These are phyloP conservation scores for Coemansia sp. DNA, from an alignment of 192 early-diverging fungal species.

Conservation along the genomic window DNA sequence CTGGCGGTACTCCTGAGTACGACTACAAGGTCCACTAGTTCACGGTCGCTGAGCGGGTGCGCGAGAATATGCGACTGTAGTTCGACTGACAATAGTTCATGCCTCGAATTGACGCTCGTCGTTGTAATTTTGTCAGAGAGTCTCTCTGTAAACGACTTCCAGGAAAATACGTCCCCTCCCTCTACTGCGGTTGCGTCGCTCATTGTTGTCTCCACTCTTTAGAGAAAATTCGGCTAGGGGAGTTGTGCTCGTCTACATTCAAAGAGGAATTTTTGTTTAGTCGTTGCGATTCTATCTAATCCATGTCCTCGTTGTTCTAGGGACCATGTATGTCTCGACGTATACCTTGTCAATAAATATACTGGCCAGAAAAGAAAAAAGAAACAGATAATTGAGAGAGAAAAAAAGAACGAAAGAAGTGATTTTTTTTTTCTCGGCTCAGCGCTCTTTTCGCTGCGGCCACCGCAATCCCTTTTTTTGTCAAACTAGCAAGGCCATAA, in stretches of 20 bases:
- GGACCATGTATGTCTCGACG: background rate
- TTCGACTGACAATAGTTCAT: constrained; percentile 55
- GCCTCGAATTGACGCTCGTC: constrained; percentile 60
- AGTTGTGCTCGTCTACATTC: constrained; percentile 1
- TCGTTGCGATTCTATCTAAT: background rate
- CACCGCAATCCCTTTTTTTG: background rate
- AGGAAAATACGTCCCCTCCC: constrained; percentile 40
- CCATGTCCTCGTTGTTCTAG: background rate
- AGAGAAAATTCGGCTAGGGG: background rate
- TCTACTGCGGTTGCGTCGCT: constrained; percentile 14
- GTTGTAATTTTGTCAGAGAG: constrained; percentile 57
- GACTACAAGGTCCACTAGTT: constrained; percentile 52
- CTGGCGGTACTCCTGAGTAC: constrained; percentile 64
- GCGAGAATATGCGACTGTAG: constrained; percentile 38
- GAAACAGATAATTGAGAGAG: background rate
- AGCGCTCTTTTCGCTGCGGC: background rate
- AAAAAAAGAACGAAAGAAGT: background rate
- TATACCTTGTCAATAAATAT: constrained; percentile 5
- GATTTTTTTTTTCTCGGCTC: background rate
- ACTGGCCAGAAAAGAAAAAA: background rate
- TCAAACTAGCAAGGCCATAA: background rate
- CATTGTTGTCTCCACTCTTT: constrained; percentile 12
- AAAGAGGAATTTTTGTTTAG: background rate
- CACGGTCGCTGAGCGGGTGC: constrained; percentile 43
- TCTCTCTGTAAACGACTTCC: constrained; percentile 62